These are phyloP conservation scores for Penicillium cosmopolitanum DNA, from an alignment of 495 filamentous ascomycete genomes.

Conservation along the genomic window DNA sequence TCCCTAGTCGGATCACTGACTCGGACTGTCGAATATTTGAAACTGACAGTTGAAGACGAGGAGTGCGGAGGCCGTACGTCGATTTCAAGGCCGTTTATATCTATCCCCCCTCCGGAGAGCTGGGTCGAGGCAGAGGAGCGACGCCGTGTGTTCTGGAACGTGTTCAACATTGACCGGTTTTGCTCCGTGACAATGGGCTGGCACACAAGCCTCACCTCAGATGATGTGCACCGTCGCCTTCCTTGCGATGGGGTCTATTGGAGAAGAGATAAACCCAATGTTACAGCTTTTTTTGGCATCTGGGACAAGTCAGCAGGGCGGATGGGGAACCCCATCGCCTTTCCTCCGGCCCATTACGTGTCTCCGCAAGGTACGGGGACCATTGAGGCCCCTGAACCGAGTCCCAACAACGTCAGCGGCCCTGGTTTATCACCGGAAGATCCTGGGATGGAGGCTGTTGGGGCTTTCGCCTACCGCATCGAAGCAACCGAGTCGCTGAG, in stretches of 20 bases:
- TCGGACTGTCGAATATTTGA: slow-evolving; percentile 40
- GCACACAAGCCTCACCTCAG: slow-evolving; percentile 37
- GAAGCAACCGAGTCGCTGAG: slow-evolving; percentile 43
- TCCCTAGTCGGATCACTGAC: slow-evolving; percentile 40
- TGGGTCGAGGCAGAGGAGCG: slow-evolving; percentile 56
- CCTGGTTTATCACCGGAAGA: neutral
- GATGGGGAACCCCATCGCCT: slow-evolving; percentile 42
- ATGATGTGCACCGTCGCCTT: slow-evolving; percentile 20
- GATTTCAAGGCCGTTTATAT: slow-evolving; percentile 19
- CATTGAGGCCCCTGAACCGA: slow-evolving; percentile 36
- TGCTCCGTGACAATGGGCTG: slow-evolving; percentile 25
- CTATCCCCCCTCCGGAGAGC: slow-evolving; percentile 17
- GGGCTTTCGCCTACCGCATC: slow-evolving; percentile 5
- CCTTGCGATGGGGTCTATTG: slow-evolving; percentile 30
- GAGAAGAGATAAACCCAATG: slow-evolving; percentile 31
- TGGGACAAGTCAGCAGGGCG: slow-evolving; percentile 39
- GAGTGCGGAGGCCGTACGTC: slow-evolving; percentile 17
- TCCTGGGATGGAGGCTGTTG: neutral
- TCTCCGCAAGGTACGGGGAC: slow-evolving; percentile 8
- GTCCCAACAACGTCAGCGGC: slow-evolving; percentile 38
- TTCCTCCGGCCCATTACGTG: slow-evolving; percentile 15
- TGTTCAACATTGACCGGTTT: slow-evolving; percentile 48
- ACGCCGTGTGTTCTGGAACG: slow-evolving; percentile 53
- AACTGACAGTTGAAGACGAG: slow-evolving; percentile 35
- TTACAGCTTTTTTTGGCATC: slow-evolving; percentile 45